A percentile compares a stretch with the other conserved stretches of the same genome.
Conservation (phyloP, 768 basidiomycete genomes). For the Termitomyces sp. region DNA sequence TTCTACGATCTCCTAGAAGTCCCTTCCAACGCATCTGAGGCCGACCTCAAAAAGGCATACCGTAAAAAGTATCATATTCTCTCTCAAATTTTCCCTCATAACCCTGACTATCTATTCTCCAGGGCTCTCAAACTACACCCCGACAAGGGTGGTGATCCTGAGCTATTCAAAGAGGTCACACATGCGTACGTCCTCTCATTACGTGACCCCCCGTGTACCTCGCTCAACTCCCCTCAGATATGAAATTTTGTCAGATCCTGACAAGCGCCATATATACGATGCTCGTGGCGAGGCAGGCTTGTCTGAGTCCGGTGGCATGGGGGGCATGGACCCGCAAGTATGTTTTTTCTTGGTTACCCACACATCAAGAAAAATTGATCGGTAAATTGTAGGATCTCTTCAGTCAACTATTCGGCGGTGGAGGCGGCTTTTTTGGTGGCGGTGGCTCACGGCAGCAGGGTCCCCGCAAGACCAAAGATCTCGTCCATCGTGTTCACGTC, state of each 20-base stretch:
- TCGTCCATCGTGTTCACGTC: slow-evolving; percentile 93
- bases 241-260: slow-evolving; percentile 86
- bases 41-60: slow-evolving; percentile 92
- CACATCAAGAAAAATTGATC: background rate
- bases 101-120: slow-evolving; percentile 6
- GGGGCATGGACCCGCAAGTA: slow-evolving; percentile 95
- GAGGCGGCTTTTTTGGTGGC: slow-evolving; percentile 69
- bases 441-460: slow-evolving; percentile 57
- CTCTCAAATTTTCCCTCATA: slow-evolving; percentile 1
- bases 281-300: slow-evolving; percentile 89
- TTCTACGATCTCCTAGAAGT: slow-evolving; percentile 93
- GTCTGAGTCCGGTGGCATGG: slow-evolving; percentile 81
- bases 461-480: slow-evolving; percentile 93
- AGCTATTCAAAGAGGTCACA: slow-evolving; percentile 95
- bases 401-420: slow-evolving; percentile 89
- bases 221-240: slow-evolving; percentile 47
- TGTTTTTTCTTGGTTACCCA: slow-evolving; percentile 13
- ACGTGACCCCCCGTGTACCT: slow-evolving; percentile 3
- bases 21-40: slow-evolving; percentile 67
- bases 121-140: slow-evolving; percentile 85
- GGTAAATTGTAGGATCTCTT: slow-evolving; percentile 70
- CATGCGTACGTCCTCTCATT: slow-evolving; percentile 66
- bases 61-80: slow-evolving; percentile 70
- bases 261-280: slow-evolving; percentile 82
- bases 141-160: slow-evolving; percentile 95